Base-by-base conservation (phyloP, 805 yeast species). In the Hanseniaspora jakobsenii region DNA sequence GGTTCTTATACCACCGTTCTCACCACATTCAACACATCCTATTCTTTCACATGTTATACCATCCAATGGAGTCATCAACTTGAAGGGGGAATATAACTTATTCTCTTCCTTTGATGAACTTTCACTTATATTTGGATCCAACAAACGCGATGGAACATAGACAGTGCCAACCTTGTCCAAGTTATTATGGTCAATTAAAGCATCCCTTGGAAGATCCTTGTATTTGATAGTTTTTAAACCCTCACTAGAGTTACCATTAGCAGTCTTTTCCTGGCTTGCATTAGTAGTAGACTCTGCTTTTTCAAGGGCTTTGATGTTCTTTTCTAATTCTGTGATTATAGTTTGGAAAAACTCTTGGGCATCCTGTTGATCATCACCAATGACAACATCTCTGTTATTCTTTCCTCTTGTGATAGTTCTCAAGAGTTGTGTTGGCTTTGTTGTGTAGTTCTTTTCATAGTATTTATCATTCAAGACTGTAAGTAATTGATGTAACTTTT, bases 331-430 rank as follows among this genome's bases (percentile, higher is more conserved):
- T 32, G 72, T 68, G 69, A 82, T 66, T 2, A 81, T 71, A 41
- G 78, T 70, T 58, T 87, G 96, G 65, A 87, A 87, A 55, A 87
- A 87, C 59, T 87, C 97, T 61, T 87, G 95, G 0, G 96, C 96
- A 64, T 87, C 97, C 60, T 87, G 95, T 63, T 87, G 97, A 55
- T 83, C 85, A 57, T 84, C 84, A 1, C 95, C 91, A 45, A 76
- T 62, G 53, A 86, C 76, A 48, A 85, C 72, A 56, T 78, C 79
- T 55, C 77, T 81, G 52, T 77, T 78, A 12, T 91, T 87, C 17
- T 45, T 45, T 0, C 84, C 81, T 55, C 80, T 79, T 4, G 81
- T 72, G 84, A 82, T 79, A 4, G 73, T 71, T 54, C 72, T 77
- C 42, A 81, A 59, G 36, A 82, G 60, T 13, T 68, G 67, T 46